Conservation (phyloP, 257 asterid species). For the Nicotiana undulata region DNA sequence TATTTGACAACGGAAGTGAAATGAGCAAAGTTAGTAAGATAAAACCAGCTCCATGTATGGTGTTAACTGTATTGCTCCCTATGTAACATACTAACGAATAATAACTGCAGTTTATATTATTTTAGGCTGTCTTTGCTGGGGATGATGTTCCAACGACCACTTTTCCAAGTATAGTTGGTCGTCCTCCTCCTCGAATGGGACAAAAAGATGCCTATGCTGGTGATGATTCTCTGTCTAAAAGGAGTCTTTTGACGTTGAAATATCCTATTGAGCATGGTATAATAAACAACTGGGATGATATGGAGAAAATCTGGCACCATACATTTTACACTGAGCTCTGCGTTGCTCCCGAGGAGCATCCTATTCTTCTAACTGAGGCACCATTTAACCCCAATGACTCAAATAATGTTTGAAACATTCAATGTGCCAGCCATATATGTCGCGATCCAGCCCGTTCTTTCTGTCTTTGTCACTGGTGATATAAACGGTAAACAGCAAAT, state of each 20-base stretch:
- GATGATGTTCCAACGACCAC: too few relatives aligned
- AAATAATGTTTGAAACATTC: constrained; percentile 15
- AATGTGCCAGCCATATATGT: constrained; percentile 11
- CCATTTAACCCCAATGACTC: constrained; percentile 14
- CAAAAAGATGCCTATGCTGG: too few relatives aligned
- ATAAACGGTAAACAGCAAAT: too few relatives aligned
- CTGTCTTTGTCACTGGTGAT: constrained; percentile 9
- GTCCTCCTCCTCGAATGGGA: too few relatives aligned
- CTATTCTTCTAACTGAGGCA: constrained; percentile 10
- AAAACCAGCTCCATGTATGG: neutral
- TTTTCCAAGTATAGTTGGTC: too few relatives aligned
- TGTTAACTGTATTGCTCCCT: neutral
- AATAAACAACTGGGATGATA: neutral
- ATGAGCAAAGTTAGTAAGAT: neutral
- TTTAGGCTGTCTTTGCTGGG: too few relatives aligned
- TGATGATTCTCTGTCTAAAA: too few relatives aligned
- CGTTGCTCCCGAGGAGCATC: constrained; percentile 13
- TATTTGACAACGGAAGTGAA: neutral
- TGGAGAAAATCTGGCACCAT: constrained; percentile 16
- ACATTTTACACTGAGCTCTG: constrained; percentile 11
- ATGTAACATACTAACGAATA: too few relatives aligned
- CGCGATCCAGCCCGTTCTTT: constrained; percentile 15
- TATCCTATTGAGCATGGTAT: too few relatives aligned
- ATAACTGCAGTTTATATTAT: too few relatives aligned
- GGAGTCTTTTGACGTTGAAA: too few relatives aligned